A percentile compares a stretch with the other conserved stretches of the same genome.
These are phyloP conservation scores for Globisporangium viniferum DNA, from an alignment of 352 stramenopile species.

Conservation along the genomic window DNA sequence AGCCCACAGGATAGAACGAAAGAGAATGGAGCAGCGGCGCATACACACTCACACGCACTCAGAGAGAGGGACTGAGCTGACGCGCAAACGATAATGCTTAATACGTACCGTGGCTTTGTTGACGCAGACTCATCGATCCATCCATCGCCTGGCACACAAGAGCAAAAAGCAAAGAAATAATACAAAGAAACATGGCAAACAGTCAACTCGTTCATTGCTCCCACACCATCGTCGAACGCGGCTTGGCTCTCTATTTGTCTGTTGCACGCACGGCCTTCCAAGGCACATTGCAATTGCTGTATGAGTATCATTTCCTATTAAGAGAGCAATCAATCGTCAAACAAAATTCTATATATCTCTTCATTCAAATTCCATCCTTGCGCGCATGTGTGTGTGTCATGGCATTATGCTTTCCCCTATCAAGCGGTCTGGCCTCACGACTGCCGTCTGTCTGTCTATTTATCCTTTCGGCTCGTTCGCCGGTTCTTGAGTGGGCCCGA, in stretches of 20 bases:
- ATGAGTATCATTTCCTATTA: no score
- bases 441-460: constrained; percentile 10
- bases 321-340: no score
- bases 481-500: constrained; percentile 58
- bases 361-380: constrained; percentile 2
- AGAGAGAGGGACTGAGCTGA: neutral
- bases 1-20: neutral
- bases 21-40: neutral
- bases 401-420: neutral
- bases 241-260: neutral
- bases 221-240: neutral
- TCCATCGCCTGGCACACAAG: neutral
- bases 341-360: constrained; percentile 10
- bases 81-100: no score
- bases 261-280: no score
- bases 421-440: neutral
- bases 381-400: neutral
- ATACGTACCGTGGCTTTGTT: no score
- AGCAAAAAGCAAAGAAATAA: neutral
- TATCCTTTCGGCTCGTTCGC: constrained; percentile 49
- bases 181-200: neutral
- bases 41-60: neutral
- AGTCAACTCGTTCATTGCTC: neutral
- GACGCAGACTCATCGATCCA: no score
- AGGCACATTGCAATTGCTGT: no score